Conservation (phyloP, 306 rosid species). For the Lathyrus aphaca region DNA sequence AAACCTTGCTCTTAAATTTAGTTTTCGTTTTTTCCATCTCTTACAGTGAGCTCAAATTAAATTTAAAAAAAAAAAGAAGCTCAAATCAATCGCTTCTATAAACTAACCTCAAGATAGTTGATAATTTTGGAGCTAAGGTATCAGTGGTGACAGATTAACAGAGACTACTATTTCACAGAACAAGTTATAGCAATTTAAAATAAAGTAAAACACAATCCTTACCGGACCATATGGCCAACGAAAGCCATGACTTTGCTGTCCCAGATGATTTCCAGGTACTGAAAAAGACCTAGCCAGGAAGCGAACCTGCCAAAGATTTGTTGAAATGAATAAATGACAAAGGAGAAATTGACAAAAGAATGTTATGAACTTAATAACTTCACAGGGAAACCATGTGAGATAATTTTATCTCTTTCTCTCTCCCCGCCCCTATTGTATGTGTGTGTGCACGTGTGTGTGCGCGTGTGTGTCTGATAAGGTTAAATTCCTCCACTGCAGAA, state of each 20-base stretch:
- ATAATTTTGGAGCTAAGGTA: slow-evolving; percentile 10
- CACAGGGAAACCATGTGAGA: slow-evolving; percentile 11
- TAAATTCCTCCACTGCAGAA: slow-evolving; percentile 5
- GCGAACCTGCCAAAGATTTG: slow-evolving; percentile 68
- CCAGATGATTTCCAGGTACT: slow-evolving; percentile 93
- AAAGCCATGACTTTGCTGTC: slow-evolving; percentile 95
- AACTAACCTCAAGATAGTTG: not conserved
- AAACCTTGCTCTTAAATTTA: not conserved
- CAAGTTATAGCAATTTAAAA: not conserved
- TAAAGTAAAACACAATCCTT: slow-evolving; percentile 39
- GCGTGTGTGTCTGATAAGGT: not conserved
- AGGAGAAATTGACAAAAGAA: slow-evolving; percentile 33
- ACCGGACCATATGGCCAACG: slow-evolving; percentile 99
- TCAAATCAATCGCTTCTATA: slow-evolving; percentile 16
- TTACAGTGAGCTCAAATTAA: slow-evolving; percentile 16
- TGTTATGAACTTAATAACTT: slow-evolving; percentile 25
- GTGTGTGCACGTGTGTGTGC: not conserved
- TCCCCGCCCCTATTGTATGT: not conserved
- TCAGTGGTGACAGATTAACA: not conserved
- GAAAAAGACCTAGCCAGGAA: slow-evolving; percentile 92
- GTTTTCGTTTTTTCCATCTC: slow-evolving; percentile 22
- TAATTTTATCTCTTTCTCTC: slow-evolving; percentile 2
- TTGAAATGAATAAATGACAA: slow-evolving; percentile 27
- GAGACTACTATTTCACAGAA: slow-evolving; percentile 1
- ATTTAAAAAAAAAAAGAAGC: not conserved